Evolutionary conservation across 2,329 filamentous ascomycete genomes (phyloP), one percentile per base, ranked within the genome.

Genomic region (Colletotrichum limetticola): DNA sequence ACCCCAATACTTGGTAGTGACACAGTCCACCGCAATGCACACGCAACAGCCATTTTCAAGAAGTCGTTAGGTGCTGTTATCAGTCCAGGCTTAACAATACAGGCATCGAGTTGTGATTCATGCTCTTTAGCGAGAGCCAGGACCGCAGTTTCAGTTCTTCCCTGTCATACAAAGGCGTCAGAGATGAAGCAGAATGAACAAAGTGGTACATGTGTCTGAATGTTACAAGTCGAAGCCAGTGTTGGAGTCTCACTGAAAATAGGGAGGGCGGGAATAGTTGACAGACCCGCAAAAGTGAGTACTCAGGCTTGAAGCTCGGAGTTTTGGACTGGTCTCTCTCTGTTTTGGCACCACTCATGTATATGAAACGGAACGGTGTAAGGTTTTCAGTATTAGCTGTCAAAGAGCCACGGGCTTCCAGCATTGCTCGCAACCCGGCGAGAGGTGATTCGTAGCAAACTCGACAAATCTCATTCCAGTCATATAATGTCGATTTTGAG

Each of bases 271-370:
- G 35, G 28, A 35, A 63, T 16, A 37, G 4, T 52, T 9, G n/a
- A 77, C 82, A 74, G 79, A 88, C 88, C n/a, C 88, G 78, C 82
- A 89, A 83, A 11, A 85, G 68, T 8, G 63, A 74, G 68, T 89
- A 89, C 53, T 87, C 79, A 0, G 77, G 76, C 32, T 83, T 75
- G 8, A 83, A 75, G 71, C 73, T 76, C 1, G 82, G 84, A 64
- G 79, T 85, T 77, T 87, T 85, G 14, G 76, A 82, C 24, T 80
- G 85, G 59, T 90, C 87, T 1, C 86, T 82, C 74, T 84, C 82
- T 2, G 82, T 81, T 1, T 77, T 79, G 1, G 79, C 75, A 2
- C 87, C 88, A 74, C 87, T 90, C 72, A 86, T 80, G 76, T 86
- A 86, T 12, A 86, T 56, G 71, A 86, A 86, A 1, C 83, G 82